Evolutionary conservation across 1,139 yeast genomes (phyloP).

Genomic region (Debaryomyces sp.): DNA sequence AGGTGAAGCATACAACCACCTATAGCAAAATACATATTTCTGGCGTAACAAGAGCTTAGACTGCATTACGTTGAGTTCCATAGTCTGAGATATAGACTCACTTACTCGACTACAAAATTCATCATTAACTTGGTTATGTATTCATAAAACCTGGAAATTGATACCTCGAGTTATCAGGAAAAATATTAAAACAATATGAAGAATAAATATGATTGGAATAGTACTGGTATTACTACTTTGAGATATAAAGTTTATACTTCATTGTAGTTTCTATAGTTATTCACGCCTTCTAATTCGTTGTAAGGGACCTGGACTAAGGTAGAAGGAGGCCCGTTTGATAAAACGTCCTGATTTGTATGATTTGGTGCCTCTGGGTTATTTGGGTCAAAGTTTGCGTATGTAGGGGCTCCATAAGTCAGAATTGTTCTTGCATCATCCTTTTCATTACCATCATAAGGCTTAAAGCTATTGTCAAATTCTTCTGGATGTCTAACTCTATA

Average conservation of each 20-base stretch:
- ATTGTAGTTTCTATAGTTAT: conserved; percentile 4
- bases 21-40: too few relatives aligned
- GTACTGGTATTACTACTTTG: neutral
- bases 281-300: neutral
- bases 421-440: conserved; percentile 20
- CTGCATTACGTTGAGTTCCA: neutral
- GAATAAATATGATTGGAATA: neutral
- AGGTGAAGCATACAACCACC: too few relatives aligned
- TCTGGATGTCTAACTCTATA: conserved; percentile 30
- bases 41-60: neutral
- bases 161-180: neutral
- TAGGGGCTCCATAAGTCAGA: conserved; percentile 19
- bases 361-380: neutral
- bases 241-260: neutral
- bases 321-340: neutral
- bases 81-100: neutral
- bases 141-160: neutral
- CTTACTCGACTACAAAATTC: neutral
- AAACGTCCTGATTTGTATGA: neutral
- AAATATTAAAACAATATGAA: neutral
- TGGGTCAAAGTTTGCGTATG: conserved; percentile 12
- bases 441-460: conserved; percentile 5
- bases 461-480: conserved; percentile 7
- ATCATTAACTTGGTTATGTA: neutral
- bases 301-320: conserved; percentile 2